These are phyloP conservation scores for Sclerotinia borealis DNA, from an alignment of 2,329 filamentous ascomycete species.

Conservation along the genomic window DNA sequence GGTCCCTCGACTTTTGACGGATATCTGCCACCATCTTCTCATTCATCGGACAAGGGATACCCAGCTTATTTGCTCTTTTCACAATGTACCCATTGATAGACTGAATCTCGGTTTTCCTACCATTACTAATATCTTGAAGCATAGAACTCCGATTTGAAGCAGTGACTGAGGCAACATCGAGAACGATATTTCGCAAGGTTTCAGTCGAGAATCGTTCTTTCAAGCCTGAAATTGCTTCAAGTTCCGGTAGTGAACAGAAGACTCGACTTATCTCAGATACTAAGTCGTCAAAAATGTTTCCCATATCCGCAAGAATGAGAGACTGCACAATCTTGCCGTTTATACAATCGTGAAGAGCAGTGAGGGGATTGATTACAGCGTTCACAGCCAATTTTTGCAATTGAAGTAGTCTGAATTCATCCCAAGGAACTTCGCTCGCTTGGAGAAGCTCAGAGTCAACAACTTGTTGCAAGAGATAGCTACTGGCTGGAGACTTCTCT, in stretches of 20 bases:
- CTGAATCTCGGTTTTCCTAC: slow-evolving; percentile 43
- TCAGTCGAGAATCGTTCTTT: background rate
- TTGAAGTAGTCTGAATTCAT: slow-evolving; percentile 55
- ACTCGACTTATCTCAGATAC: slow-evolving; percentile 63
- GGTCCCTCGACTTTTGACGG: too few species aligned
- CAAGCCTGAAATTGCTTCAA: background rate
- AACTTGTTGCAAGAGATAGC: slow-evolving; percentile 33
- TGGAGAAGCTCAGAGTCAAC: slow-evolving; percentile 39
- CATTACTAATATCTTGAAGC: slow-evolving; percentile 50
- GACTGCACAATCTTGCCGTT: slow-evolving; percentile 64
- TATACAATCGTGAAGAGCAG: slow-evolving; percentile 65
- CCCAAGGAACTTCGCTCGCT: slow-evolving; percentile 35
- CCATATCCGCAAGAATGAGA: slow-evolving; percentile 18
- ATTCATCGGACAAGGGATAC: slow-evolving; percentile 36
- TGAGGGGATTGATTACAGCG: slow-evolving; percentile 77
- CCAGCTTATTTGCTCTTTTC: slow-evolving; percentile 21
- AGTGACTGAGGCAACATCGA: slow-evolving; percentile 43
- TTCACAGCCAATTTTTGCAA: slow-evolving; percentile 84
- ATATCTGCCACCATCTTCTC: slow-evolving; percentile 33
- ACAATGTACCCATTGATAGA: slow-evolving; percentile 55
- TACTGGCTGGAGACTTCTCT: slow-evolving; percentile 11
- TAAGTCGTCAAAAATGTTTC: slow-evolving; percentile 43
- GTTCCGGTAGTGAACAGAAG: slow-evolving; percentile 43
- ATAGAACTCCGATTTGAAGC: slow-evolving; percentile 53
- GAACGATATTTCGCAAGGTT: slow-evolving; percentile 36